Conservation (phyloP, 164 flowering plant genomes). For the Vitis riparia region DNA sequence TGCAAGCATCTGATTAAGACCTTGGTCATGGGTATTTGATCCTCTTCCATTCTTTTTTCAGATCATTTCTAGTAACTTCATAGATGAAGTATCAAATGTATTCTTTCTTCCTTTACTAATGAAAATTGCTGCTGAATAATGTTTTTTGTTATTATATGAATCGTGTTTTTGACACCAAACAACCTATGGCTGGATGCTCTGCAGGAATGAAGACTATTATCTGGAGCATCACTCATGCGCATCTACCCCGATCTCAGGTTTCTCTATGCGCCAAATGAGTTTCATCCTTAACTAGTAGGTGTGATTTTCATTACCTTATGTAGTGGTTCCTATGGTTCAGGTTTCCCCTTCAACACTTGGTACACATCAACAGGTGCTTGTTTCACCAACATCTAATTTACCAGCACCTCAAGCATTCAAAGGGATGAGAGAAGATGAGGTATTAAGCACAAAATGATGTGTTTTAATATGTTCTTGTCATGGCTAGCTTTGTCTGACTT, state of each 20-base stretch:
- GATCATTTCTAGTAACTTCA: background rate
- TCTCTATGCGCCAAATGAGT: background rate
- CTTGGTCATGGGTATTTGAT: conserved; percentile 82
- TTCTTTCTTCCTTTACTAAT: background rate
- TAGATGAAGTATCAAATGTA: background rate
- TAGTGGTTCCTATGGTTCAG: conserved; percentile 31
- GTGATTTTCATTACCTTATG: conserved; percentile 10
- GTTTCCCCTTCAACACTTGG: conserved; percentile 70
- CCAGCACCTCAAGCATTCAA: conserved; percentile 62
- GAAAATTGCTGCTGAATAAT: background rate
- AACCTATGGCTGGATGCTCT: conserved; percentile 12
- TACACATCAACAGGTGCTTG: conserved; percentile 59
- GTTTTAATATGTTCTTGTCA: background rate
- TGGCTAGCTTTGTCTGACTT: conserved; percentile 7
- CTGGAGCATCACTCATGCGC: conserved; percentile 97
- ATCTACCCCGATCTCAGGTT: conserved; percentile 88
- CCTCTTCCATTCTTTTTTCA: conserved; percentile 4
- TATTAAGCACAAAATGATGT: conserved; percentile 22
- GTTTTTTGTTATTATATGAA: background rate
- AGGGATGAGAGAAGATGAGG: conserved; percentile 99
- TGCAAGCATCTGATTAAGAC: conserved; percentile 96
- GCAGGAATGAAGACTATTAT: conserved; percentile 98
- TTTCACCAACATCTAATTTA: conserved; percentile 54
- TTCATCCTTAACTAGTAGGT: background rate
- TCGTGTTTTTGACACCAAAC: background rate